Percentiles rank a stretch among this genome's conserved stretches.
Evolutionary conservation across 805 yeast species (phyloP).

Genomic region (Metschnikowia dekortorum): DNA sequence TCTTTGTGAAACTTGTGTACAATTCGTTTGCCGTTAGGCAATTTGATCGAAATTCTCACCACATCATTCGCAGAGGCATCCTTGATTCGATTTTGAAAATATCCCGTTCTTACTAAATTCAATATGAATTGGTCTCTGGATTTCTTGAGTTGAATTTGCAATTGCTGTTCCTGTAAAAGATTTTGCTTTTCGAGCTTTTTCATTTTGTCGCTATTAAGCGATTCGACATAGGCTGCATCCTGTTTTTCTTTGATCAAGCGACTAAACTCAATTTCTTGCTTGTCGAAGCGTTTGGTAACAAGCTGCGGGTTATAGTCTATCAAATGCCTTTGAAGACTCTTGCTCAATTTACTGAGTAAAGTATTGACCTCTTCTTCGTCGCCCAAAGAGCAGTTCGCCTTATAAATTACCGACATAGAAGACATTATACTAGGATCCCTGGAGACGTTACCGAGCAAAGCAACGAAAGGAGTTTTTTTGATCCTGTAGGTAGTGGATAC

Average conservation of each 20-base stretch:
- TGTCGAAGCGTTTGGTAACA: conserved; percentile 33
- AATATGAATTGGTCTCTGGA: conserved; percentile 19
- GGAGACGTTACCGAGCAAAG: conserved; percentile 33
- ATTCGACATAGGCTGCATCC: conserved; percentile 39
- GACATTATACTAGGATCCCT: conserved; percentile 32
- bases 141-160: conserved; percentile 4
- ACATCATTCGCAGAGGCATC: conserved; percentile 4
- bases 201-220: conserved; percentile 46
- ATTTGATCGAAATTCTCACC: conserved; percentile 47
- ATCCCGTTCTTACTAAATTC: conserved; percentile 12
- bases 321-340: conserved; percentile 23
- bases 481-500: conserved; percentile 30
- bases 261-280: conserved; percentile 38
- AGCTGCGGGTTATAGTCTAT: conserved; percentile 37
- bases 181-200: conserved; percentile 45
- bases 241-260: conserved; percentile 38
- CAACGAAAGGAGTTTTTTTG: conserved; percentile 33
- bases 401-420: conserved; percentile 37
- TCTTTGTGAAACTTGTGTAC: conserved; percentile 40
- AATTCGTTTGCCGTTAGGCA: conserved; percentile 49
- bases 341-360: conserved; percentile 18
- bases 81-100: conserved; percentile 11
- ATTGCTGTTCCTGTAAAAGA: conserved; percentile 9
- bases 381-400: conserved; percentile 24
- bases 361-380: conserved; percentile 15